Percentiles rank a stretch among this genome's conserved stretches.
Conservation (phyloP, 2,329 filamentous ascomycete species). For the Metarhizium rileyi region DNA sequence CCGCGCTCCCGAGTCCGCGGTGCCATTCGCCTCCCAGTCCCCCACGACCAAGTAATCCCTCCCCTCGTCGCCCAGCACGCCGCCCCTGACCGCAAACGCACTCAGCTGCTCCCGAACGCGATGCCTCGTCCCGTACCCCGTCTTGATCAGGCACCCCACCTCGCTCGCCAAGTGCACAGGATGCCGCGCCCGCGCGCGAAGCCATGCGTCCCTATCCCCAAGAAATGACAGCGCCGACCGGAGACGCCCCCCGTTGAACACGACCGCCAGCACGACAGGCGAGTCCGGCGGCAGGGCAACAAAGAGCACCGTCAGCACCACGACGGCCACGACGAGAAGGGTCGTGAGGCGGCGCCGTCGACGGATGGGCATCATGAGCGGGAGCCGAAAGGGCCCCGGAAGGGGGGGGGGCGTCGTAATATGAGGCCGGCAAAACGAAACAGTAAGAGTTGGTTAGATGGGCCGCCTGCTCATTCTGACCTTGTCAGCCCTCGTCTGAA, state of each 20-base stretch:
- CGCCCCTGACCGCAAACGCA: slow-evolving; percentile 27
- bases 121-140: slow-evolving; percentile 43
- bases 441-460: background rate
- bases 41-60: slow-evolving; percentile 38
- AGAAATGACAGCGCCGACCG: slow-evolving; percentile 20
- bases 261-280: slow-evolving; percentile 21
- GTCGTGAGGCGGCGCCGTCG: slow-evolving; percentile 19
- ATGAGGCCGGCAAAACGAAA: no score
- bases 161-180: slow-evolving; percentile 35
- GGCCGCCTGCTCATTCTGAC: no score
- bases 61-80: slow-evolving; percentile 26
- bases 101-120: slow-evolving; percentile 37
- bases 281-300: slow-evolving; percentile 24
- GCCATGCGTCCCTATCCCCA: slow-evolving; percentile 30
- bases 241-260: slow-evolving; percentile 24
- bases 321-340: slow-evolving; percentile 13
- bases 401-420: no score
- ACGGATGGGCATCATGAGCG: slow-evolving; percentile 12
- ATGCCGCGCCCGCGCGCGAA: slow-evolving; percentile 28
- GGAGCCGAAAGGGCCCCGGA: no score
- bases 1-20: slow-evolving; percentile 22
- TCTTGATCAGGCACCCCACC: slow-evolving; percentile 44
- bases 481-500: no score
- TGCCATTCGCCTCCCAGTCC: slow-evolving; percentile 35
- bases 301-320: slow-evolving; percentile 18